Evolutionary conservation across 2,329 filamentous ascomycete genomes (phyloP), one percentile per base, ranked within the genome.

Genomic region (Ampelomyces quisqualis): DNA sequence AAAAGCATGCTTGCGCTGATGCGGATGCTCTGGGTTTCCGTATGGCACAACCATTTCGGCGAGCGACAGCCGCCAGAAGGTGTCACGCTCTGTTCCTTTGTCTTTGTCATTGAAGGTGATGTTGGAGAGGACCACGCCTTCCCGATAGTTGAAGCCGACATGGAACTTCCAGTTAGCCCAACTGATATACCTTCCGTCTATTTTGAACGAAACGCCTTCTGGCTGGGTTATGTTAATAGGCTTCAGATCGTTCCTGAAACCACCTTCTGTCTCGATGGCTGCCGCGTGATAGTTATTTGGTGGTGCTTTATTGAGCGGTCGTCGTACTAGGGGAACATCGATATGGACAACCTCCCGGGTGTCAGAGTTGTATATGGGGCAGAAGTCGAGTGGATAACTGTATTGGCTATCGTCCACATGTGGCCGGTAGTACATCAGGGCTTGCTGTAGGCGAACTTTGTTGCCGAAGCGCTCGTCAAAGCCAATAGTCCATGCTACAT

Each of bases 141-240:
- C 90, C 18, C 88, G 81, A 73, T 95, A 93, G 75, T 95, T 95
- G 79, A 95, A 96, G 17, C 90, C 90, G 44, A 96, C 81, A 66
- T 95, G 90, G 51, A 95, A 81, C 58, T 81, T 91, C 86, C 89
- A 96, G 64, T 94, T 95, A 68, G 95, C 90, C 90, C 90, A 95
- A 51, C 82, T 81, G 35, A 95, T 77, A 31, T 80, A 80, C 8
- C 88, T 74, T 1, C 88, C 88, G 2, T 84, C 78, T 52, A 95
- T 73, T 14, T 77, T 81, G 74, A 95, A 96, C 0, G 88, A 93
- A 0, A 95, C 89, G 11, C 90, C 90, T 56, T 94, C 87, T 0
- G 88, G 88, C 61, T 94, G 88, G 1, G 86, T 89, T 60, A 94
- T 90, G 65, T 90, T 83, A 65, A 94, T 86, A 1, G 88, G 88